These are phyloP conservation scores for Hypericum perforatum DNA, from an alignment of 345 rosid genomes.

Conservation along the genomic window DNA sequence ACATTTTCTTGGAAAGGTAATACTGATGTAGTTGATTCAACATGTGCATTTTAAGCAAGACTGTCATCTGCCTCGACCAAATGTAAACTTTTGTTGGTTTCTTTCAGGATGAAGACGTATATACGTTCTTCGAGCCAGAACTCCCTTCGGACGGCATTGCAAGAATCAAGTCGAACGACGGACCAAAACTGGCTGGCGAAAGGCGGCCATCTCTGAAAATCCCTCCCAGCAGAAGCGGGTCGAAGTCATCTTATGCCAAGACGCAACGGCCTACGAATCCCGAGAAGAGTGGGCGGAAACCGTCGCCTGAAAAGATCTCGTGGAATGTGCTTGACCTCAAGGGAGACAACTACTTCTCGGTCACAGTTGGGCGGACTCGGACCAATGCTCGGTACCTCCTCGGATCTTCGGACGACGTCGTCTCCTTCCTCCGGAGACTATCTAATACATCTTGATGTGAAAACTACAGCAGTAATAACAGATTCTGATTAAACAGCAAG, in stretches of 20 bases:
- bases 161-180: slow-evolving; percentile 59
- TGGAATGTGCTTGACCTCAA: slow-evolving; percentile 98
- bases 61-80: slow-evolving; percentile 1
- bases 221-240: slow-evolving; percentile 49
- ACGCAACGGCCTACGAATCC: slow-evolving; percentile 43
- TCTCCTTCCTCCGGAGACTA: slow-evolving; percentile 56
- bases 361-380: slow-evolving; percentile 78
- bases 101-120: slow-evolving; percentile 90
- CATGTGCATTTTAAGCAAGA: no score
- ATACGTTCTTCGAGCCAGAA: slow-evolving; percentile 94
- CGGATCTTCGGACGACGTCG: slow-evolving; percentile 71
- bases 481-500: no score
- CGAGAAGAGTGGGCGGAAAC: slow-evolving; percentile 44
- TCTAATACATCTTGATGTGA: slow-evolving; percentile 23
- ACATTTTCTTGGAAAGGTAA: slow-evolving; percentile 95
- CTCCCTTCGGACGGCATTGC: slow-evolving; percentile 54
- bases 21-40: not conserved
- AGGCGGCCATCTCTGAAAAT: slow-evolving; percentile 46
- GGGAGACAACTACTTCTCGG: slow-evolving; percentile 93
- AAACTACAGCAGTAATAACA: no score
- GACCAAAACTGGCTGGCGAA: slow-evolving; percentile 43
- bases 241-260: slow-evolving; percentile 56
- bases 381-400: slow-evolving; percentile 72
- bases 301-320: slow-evolving; percentile 69
- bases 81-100: not conserved